Conservation (phyloP, 306 rosid species). For the Prunus mira region DNA sequence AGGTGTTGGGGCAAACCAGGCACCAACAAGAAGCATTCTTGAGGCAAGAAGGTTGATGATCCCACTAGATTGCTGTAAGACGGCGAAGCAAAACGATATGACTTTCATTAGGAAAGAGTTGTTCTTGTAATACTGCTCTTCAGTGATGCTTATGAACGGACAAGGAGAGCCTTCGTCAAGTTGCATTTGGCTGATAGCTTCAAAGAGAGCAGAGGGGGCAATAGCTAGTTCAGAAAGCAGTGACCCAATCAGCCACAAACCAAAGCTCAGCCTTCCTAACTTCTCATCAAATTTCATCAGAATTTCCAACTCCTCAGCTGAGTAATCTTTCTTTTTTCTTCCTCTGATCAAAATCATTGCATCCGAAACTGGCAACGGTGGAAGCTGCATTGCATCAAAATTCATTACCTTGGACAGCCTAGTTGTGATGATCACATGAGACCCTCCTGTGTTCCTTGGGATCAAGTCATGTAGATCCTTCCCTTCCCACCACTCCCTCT, state of each 20-base stretch:
- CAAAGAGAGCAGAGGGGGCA: slow-evolving; percentile 58
- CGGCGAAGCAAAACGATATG: slow-evolving; percentile 48
- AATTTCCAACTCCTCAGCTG: slow-evolving; percentile 49
- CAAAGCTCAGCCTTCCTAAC: slow-evolving; percentile 67
- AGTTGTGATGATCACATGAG: slow-evolving; percentile 76
- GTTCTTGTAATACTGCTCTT: slow-evolving; percentile 68
- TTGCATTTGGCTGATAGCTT: slow-evolving; percentile 55
- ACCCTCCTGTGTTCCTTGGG: slow-evolving; percentile 73
- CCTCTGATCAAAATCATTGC: slow-evolving; percentile 77
- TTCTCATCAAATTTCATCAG: slow-evolving; percentile 61
- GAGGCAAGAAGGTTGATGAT: slow-evolving; percentile 50
- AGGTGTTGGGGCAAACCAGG: slow-evolving; percentile 79
- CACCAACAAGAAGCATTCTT: slow-evolving; percentile 67
- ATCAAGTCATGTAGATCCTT: slow-evolving; percentile 69
- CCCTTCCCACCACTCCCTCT: slow-evolving; percentile 90
- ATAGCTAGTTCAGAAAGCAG: slow-evolving; percentile 65
- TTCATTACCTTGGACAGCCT: slow-evolving; percentile 60
- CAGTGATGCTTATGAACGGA: slow-evolving; percentile 44
- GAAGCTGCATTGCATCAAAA: slow-evolving; percentile 61
- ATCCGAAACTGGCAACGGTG: slow-evolving; percentile 54
- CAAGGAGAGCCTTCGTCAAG: slow-evolving; percentile 48
- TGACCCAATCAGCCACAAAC: slow-evolving; percentile 69
- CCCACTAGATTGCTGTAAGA: slow-evolving; percentile 49
- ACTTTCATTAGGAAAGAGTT: slow-evolving; percentile 74
- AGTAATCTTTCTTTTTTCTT: slow-evolving; percentile 64